Percentiles rank a stretch among this genome's conserved stretches.
Evolutionary conservation across 352 stramenopile genomes (phyloP).

Genomic region (Nothophytophthora sp.): DNA sequence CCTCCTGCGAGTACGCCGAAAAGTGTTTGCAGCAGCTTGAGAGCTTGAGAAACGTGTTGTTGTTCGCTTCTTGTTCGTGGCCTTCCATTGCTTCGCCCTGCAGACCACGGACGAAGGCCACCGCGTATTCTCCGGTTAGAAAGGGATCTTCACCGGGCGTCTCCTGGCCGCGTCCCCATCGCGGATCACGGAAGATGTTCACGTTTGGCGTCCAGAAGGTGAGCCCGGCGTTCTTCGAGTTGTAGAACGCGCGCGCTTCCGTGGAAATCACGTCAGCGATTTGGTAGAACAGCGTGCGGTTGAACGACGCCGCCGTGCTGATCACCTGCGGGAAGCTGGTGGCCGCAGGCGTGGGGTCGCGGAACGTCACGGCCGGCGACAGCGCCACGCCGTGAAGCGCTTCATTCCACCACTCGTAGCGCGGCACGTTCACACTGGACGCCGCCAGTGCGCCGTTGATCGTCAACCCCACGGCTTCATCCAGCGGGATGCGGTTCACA

Average conservation of each 20-base stretch:
- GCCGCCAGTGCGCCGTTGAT: constrained; percentile 56
- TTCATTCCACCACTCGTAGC: constrained; percentile 92
- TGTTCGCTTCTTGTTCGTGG: not conserved
- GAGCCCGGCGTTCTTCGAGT: constrained; percentile 70
- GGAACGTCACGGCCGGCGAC: constrained; percentile 70
- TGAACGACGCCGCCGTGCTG: constrained; percentile 81
- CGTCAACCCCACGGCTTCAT: constrained; percentile 71
- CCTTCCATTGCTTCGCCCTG: constrained; percentile 65
- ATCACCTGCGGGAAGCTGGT: constrained; percentile 91
- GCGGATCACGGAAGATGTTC: constrained; percentile 92
- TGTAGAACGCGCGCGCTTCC: constrained; percentile 85
- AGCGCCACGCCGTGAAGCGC: constrained; percentile 83
- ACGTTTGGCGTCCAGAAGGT: constrained; percentile 94
- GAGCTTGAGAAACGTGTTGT: constrained; percentile 67
- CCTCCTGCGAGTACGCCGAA: constrained; percentile 87
- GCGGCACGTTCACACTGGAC: constrained; percentile 37
- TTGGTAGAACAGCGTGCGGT: constrained; percentile 78
- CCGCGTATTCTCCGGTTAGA: constrained; percentile 84
- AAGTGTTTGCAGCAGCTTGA: constrained; percentile 94
- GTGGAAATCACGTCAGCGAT: constrained; percentile 83
- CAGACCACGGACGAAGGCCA: constrained; percentile 80
- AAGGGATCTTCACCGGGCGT: constrained; percentile 91
- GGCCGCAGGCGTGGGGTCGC: constrained; percentile 49
- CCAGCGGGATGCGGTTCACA: constrained; percentile 56
- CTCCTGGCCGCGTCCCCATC: constrained; percentile 92